Evolutionary conservation across 805 yeast species (phyloP), one percentile per base, ranked within the genome.

Genomic region (Candida germanica): DNA sequence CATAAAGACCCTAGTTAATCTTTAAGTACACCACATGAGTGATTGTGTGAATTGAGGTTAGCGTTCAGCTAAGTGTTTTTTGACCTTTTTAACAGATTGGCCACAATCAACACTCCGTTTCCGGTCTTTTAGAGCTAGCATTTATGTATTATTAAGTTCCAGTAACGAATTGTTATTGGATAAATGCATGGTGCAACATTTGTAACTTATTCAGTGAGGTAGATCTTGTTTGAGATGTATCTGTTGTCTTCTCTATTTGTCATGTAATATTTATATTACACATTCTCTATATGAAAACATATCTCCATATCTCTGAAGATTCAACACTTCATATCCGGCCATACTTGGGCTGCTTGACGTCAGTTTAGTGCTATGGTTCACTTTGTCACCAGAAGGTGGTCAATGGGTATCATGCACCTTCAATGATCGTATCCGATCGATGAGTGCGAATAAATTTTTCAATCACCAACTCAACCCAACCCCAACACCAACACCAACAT

Each of bases 1-100:
- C 56, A 10, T 71, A 74, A 68, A 70, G 74, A 54, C 69, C 64
- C 52, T 52, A 55, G 58, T 39, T 49, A 36, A 47, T 48, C 42
- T 50, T 49, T 48, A 51, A 57, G 64, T 65, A 58, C 65, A 59
- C 68, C 72, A 58, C 63, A 50, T 63, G 42, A 61, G 69, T 56
- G 65, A 54, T 53, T 47, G 69, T 54, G 62, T 56, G 69, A 64
- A 53, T 48, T 61, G 63, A 70, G 58, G 54, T 45, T 56, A 53
- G 48, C 59, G 58, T 53, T 45, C 49, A 79, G 86, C 86, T 79
- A 79, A 77, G 80, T 74, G 72, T 61, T 66, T 67, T 61, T 68
- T 80, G 86, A 79, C 85, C 77, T 65, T 71, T 68, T 75, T 75
- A 79, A 79, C 86, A 79, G 79, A 71, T 69, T 61, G 71, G 85